Evolutionary conservation across 176 grass and related monocot genomes (phyloP).

Genomic region (Triticum dicoccoides): DNA sequence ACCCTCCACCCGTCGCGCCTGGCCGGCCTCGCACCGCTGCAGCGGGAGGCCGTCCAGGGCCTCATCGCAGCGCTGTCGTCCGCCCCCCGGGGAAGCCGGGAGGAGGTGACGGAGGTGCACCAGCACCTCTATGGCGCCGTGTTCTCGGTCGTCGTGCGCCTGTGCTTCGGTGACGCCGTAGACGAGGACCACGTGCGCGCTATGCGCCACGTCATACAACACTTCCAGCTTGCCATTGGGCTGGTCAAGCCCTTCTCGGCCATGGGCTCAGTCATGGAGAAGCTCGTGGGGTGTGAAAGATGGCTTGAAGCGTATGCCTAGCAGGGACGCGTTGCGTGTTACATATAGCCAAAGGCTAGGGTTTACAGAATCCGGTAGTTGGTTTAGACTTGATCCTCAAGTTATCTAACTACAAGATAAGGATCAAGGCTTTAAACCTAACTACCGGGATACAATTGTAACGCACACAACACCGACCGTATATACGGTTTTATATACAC

Average conservation of each 20-base stretch:
- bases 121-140: background rate
- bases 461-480: too few species aligned
- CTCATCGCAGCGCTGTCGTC: background rate
- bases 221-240: background rate
- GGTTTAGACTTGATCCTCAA: too few species aligned
- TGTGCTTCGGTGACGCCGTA: background rate
- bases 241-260: background rate
- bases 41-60: background rate
- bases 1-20: conserved; percentile 1
- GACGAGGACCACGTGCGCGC: background rate
- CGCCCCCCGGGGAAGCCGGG: background rate
- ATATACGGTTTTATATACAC: too few species aligned
- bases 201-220: background rate
- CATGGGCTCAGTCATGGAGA: background rate
- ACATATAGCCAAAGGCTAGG: too few species aligned
- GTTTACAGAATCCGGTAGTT: too few species aligned
- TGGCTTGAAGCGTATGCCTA: too few species aligned
- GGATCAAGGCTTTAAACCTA: too few species aligned
- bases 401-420: too few species aligned
- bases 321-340: too few species aligned
- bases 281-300: background rate
- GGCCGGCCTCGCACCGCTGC: background rate
- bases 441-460: too few species aligned
- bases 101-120: background rate
- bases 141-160: background rate